Evolutionary conservation across 2,329 filamentous ascomycete species (phyloP), one percentile per base, ranked within the genome.

Genomic region (Curvularia lunata): DNA sequence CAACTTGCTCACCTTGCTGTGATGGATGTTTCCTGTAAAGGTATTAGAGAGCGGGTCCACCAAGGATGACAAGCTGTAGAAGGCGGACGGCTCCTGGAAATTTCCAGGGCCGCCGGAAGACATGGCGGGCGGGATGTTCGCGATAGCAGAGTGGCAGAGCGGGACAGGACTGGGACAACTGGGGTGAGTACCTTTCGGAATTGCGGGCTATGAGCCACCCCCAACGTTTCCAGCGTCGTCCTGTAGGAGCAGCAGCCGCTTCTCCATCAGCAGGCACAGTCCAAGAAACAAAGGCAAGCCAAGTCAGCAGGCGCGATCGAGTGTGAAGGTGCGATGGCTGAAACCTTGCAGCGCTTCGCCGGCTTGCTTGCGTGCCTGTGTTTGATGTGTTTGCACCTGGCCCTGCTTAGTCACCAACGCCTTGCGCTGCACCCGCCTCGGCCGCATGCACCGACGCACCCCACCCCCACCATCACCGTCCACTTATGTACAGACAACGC

Each of bases 241-340:
- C 65, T 71, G 64, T 67, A 59, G 56, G 62, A 66, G 55, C 62
- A 66, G 64, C 68, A 64, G 69, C 68, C 51, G 62, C 70, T 55
- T 72, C 73, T 75, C 74, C 74, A 76, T 75, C 60, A 67, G 70
- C 71, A 68, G 64, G 62, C 61, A 58, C 63, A 62, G 58, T 68
- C 64, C 65, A 64, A 62, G 56, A 46, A 48, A 48, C 42, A 23
- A 57, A 59, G 52, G 52, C 61, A 62, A 56, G 58, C 58, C 50
- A 57, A 37, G 48, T 50, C 52, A 54, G 57, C 59, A 56, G 41
- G 52, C 38, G 51, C 63, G 63, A 56, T 61, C 57, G 50, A 51
- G 50, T 40, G 53, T 61, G 63, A 49, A 56, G 57, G 59, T 61
- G 58, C 42, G 54, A 56, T 54, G 27, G 56, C 59, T 56, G 59